Conservation (phyloP, 2,329 filamentous ascomycete genomes). For the Emericellopsis atlantica region DNA sequence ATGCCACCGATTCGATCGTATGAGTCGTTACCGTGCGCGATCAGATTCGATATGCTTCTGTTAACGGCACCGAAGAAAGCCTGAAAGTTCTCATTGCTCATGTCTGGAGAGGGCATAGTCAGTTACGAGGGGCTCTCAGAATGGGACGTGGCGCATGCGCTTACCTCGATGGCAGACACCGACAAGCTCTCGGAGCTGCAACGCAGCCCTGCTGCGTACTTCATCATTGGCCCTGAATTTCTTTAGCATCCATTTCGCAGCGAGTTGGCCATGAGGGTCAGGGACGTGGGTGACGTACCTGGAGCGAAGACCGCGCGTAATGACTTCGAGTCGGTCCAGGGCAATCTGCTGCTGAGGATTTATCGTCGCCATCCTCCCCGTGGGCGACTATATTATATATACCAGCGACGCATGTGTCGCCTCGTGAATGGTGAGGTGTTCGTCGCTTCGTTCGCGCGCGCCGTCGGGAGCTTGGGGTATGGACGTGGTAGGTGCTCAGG, state of each 20-base stretch:
- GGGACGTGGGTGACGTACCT: conserved; percentile 24
- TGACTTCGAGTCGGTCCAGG: conserved; percentile 40
- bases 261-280: not conserved
- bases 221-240: conserved; percentile 29
- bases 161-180: conserved; percentile 41
- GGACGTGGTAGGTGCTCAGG: no score
- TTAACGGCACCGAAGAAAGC: conserved; percentile 44
- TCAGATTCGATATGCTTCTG: conserved; percentile 48
- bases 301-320: conserved; percentile 42
- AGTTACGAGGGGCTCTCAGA: not conserved
- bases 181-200: conserved; percentile 42
- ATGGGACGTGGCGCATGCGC: not conserved
- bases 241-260: conserved; percentile 6
- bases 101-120: conserved; percentile 40
- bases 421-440: no score
- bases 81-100: conserved; percentile 66
- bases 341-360: conserved; percentile 33
- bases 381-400: conserved; percentile 4
- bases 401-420: conserved; percentile 1
- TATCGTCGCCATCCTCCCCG: conserved; percentile 22
- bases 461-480: not conserved
- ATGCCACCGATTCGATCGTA: conserved; percentile 86
- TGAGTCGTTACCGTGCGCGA: conserved; percentile 75
- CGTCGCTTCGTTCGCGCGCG: not conserved
- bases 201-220: conserved; percentile 36